phyloP scores from a whole-genome alignment of 495 filamentous ascomycete genomes.

The Penicillium antarcticum region DNA sequence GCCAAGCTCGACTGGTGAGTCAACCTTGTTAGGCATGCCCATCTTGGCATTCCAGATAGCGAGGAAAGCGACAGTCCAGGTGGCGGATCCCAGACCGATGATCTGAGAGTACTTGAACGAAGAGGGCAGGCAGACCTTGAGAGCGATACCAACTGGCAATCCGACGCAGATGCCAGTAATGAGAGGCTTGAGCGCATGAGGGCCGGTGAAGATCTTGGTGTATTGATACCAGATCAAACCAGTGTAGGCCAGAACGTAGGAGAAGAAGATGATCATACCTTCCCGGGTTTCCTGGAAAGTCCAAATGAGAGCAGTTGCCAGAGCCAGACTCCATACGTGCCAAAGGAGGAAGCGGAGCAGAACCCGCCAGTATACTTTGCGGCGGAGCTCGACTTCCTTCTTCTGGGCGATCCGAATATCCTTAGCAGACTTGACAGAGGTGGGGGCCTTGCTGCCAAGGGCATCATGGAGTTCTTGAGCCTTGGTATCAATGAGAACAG shows the following conservation, averaged over 20 bases:
- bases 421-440: conserved; percentile 28
- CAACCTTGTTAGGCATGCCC: conserved; percentile 42
- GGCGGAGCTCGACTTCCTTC: conserved; percentile 43
- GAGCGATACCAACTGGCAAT: conserved; percentile 44
- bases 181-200: conserved; percentile 50
- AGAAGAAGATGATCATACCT: conserved; percentile 48
- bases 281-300: conserved; percentile 41
- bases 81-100: conserved; percentile 48
- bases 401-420: conserved; percentile 44
- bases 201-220: conserved; percentile 57
- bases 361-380: conserved; percentile 54
- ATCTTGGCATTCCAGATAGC: conserved; percentile 43
- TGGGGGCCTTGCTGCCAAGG: conserved; percentile 38
- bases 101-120: conserved; percentile 48
- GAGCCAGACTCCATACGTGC: conserved; percentile 55
- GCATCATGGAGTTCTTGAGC: conserved; percentile 51
- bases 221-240: conserved; percentile 60
- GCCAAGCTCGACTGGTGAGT: conserved; percentile 35
- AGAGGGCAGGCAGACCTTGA: conserved; percentile 34
- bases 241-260: conserved; percentile 54
- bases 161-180: conserved; percentile 44
- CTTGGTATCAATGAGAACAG: conserved; percentile 56
- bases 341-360: conserved; percentile 50
- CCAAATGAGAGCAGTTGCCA: conserved; percentile 52
- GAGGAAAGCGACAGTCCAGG: conserved; percentile 53